phyloP scores from a whole-genome alignment of 257 asterid species.

The Coffea eugenioides region DNA sequence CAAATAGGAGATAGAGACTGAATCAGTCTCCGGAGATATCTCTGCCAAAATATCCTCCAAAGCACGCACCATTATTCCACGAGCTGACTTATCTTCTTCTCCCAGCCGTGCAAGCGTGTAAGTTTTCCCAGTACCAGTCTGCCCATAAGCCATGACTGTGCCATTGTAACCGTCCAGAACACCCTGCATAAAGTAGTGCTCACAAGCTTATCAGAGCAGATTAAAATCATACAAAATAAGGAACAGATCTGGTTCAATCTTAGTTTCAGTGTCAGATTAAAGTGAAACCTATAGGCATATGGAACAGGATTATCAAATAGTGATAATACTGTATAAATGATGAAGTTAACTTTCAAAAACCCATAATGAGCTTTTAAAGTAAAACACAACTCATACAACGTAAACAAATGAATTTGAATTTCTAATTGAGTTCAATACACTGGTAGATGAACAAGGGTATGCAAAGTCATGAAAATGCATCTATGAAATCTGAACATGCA shows the following conservation, averaged over 20 bases:
- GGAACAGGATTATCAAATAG: neutral
- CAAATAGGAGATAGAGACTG: slow-evolving; percentile 66
- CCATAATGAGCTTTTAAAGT: neutral
- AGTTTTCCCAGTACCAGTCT: slow-evolving; percentile 95
- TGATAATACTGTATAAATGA: neutral
- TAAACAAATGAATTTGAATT: neutral
- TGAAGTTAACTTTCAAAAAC: neutral
- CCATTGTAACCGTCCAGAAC: slow-evolving; percentile 96
- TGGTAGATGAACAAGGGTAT: neutral
- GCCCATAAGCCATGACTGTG: slow-evolving; percentile 94
- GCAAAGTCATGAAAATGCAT: neutral
- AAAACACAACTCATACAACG: neutral
- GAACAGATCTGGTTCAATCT: neutral
- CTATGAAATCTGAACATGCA: neutral
- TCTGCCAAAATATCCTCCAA: slow-evolving; percentile 78
- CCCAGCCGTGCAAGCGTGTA: slow-evolving; percentile 85
- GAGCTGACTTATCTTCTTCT: slow-evolving; percentile 74
- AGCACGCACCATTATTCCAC: slow-evolving; percentile 93
- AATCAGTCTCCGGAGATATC: slow-evolving; percentile 59
- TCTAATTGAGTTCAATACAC: neutral
- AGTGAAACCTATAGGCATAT: neutral
- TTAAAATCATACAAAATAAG: neutral
- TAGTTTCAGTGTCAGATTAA: neutral
- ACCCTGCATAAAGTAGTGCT: slow-evolving; percentile 50
- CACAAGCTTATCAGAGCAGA: neutral